These are phyloP conservation scores for Dendrobium catenatum DNA, from an alignment of 106 monocot species.

Conservation along the genomic window DNA sequence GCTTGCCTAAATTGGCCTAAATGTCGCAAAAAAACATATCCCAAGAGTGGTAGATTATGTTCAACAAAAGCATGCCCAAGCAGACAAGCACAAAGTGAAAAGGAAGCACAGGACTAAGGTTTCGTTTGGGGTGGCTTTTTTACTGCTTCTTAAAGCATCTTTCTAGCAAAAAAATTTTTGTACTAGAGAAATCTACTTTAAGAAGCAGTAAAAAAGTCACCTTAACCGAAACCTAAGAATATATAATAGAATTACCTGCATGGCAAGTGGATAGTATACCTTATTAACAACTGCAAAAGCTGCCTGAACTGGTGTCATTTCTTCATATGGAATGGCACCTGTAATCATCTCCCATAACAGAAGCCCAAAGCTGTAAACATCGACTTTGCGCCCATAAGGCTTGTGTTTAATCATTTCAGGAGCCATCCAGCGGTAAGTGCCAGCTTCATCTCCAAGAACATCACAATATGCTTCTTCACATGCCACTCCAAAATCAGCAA, in stretches of 20 bases:
- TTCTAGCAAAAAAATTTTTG: no score
- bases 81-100: no score
- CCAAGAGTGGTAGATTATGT: no score
- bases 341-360: constrained; percentile 78
- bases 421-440: constrained; percentile 85
- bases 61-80: no score
- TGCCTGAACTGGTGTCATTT: constrained; percentile 77
- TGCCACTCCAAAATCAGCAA: constrained; percentile 83
- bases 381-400: constrained; percentile 55
- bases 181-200: no score
- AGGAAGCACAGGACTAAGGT: not conserved
- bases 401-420: constrained; percentile 86
- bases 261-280: constrained; percentile 26
- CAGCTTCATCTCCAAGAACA: constrained; percentile 43
- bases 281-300: constrained; percentile 87
- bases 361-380: constrained; percentile 81
- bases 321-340: constrained; percentile 63
- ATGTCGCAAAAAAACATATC: no score
- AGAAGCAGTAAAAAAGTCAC: no score
- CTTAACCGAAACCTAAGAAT: not conserved
- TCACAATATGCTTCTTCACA: constrained; percentile 65
- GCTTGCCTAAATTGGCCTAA: no score
- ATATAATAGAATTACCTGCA: not conserved
- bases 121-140: no score
- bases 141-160: no score